These are phyloP conservation scores for Dendryphion nanum DNA, from an alignment of 2,329 filamentous ascomycete genomes.

Conservation along the genomic window DNA sequence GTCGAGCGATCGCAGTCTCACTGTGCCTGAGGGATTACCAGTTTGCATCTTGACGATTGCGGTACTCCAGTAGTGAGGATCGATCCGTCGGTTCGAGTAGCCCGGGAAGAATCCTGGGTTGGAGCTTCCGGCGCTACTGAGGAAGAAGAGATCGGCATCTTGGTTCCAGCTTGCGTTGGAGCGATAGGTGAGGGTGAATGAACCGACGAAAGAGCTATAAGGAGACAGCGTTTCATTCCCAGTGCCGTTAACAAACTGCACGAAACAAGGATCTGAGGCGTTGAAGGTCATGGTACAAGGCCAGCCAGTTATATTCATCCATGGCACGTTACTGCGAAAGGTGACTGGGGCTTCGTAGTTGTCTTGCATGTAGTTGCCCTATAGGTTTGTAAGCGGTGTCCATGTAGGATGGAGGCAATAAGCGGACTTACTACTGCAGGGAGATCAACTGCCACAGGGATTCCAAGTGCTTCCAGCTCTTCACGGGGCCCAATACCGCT, in stretches of 20 bases:
- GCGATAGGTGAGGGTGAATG: conserved; percentile 47
- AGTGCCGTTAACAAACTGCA: conserved; percentile 36
- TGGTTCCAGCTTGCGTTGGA: conserved; percentile 30
- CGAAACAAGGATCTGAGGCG: conserved; percentile 42
- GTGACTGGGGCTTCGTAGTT: conserved; percentile 50
- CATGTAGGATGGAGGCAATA: not conserved
- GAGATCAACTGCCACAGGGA: conserved; percentile 51
- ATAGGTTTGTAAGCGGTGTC: not conserved
- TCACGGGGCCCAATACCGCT: conserved; percentile 57
- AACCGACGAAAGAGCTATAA: conserved; percentile 42
- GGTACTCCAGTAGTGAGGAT: not conserved
- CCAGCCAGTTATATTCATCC: conserved; percentile 2
- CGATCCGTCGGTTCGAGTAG: conserved; percentile 1
- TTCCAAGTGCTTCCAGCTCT: conserved; percentile 52
- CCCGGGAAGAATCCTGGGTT: not conserved
- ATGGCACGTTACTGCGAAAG: conserved; percentile 32
- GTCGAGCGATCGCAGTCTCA: not conserved
- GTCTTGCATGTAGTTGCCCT: conserved; percentile 60
- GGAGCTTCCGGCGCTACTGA: conserved; percentile 1
- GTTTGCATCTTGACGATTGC: not conserved
- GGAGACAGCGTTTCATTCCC: too few relatives aligned
- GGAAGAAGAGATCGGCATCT: conserved; percentile 9
- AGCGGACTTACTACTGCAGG: conserved; percentile 52
- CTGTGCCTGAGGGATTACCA: not conserved
- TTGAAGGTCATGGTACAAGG: conserved; percentile 30